A percentile compares a stretch with the other conserved stretches of the same genome.
phyloP scores from a whole-genome alignment of 345 rosid species.

The Passiflora organensis region DNA sequence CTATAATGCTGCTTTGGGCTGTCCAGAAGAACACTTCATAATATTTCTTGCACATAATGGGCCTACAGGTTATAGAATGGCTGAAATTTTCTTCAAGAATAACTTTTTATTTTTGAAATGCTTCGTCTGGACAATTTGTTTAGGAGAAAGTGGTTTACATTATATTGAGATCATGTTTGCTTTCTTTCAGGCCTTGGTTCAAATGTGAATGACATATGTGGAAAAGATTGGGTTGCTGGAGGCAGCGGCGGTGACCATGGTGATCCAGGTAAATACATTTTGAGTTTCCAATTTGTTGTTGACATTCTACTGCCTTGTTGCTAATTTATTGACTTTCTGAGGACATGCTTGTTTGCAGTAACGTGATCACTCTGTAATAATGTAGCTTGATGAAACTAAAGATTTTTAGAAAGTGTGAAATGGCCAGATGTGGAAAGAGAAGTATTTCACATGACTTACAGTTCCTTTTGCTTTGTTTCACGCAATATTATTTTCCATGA shows the following conservation, averaged over 20 bases:
- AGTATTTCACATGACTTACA: not conserved
- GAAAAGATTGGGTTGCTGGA: conserved; percentile 62
- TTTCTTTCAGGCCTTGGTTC: conserved; percentile 73
- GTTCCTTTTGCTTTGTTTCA: conserved; percentile 4
- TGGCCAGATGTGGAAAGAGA: not conserved
- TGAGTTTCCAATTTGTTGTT: too few relatives aligned
- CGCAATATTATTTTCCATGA: not conserved
- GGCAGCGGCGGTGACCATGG: conserved; percentile 97
- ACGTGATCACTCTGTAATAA: not conserved
- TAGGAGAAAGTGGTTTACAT: conserved; percentile 4
- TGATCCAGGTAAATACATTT: conserved; percentile 58
- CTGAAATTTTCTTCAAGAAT: not conserved
- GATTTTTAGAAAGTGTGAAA: not conserved
- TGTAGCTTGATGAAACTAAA: not conserved
- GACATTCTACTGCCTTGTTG: too few relatives aligned
- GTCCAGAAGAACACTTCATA: conserved; percentile 69
- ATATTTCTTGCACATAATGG: conserved; percentile 87
- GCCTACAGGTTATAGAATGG: conserved; percentile 49
- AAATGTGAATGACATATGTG: conserved; percentile 65
- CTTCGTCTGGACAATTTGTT: conserved; percentile 5
- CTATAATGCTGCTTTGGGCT: conserved; percentile 43
- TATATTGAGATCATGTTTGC: not conserved
- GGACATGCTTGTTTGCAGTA: not conserved
- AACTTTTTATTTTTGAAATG: too few relatives aligned
- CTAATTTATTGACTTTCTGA: not conserved